phyloP scores from a whole-genome alignment of 148 eudicot genomes.

The Vaccinium vitisidaea region DNA sequence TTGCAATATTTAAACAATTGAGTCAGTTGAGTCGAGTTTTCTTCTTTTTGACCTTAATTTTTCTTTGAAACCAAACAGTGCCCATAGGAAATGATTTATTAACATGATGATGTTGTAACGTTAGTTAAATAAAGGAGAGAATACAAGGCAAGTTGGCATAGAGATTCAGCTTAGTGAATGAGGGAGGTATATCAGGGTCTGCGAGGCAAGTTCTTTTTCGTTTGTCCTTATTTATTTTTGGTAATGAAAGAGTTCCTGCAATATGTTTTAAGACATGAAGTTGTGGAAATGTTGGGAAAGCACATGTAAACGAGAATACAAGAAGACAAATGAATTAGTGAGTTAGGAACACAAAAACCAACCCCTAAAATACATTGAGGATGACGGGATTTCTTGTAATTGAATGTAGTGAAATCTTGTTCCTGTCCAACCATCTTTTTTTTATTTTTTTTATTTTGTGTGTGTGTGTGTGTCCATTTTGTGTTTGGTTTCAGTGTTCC shows the following conservation, averaged over 20 bases:
- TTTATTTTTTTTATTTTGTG: neutral
- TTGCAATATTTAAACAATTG: neutral
- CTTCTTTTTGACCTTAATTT: neutral
- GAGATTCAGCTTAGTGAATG: neutral
- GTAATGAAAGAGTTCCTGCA: neutral
- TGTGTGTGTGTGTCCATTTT: no score
- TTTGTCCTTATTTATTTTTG: neutral
- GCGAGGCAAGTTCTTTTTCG: neutral
- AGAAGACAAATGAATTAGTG: neutral
- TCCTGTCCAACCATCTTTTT: neutral
- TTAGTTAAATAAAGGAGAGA: neutral
- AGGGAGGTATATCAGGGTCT: neutral
- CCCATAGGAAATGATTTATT: neutral
- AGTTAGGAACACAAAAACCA: neutral
- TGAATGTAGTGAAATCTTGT: no score
- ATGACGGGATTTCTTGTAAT: no score
- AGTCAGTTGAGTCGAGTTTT: neutral
- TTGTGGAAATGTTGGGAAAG: neutral
- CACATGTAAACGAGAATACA: neutral
- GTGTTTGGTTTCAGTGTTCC: neutral
- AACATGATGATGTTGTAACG: neutral
- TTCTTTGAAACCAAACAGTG: neutral
- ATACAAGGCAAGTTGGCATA: neutral
- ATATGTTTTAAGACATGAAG: neutral
- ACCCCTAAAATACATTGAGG: neutral